Conservation (phyloP, 2,329 filamentous ascomycete species). For the Ceratocystis cacaofunesta region DNA sequence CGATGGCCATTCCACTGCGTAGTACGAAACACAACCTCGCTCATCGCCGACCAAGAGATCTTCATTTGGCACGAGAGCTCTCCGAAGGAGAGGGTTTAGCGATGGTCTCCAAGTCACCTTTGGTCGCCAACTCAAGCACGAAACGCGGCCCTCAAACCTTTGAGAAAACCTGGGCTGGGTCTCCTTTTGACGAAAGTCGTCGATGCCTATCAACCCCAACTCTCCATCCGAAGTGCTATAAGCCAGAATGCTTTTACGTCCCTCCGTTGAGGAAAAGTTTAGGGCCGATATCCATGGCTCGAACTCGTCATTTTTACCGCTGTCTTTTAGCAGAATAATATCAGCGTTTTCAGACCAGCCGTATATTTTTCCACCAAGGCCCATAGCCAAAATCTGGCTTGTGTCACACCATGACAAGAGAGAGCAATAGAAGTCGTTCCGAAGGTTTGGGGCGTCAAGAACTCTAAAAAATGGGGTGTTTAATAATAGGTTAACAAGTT, state of each 20-base stretch:
- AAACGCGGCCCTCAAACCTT: constrained; percentile 61
- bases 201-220: constrained; percentile 56
- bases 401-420: constrained; percentile 70
- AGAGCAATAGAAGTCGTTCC: constrained; percentile 93
- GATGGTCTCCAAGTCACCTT: constrained; percentile 39
- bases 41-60: constrained; percentile 82
- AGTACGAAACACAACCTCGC: constrained; percentile 68
- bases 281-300: constrained; percentile 58
- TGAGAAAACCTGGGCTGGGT: constrained; percentile 33
- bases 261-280: constrained; percentile 72
- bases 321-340: constrained; percentile 40
- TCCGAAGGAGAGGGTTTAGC: constrained; percentile 32
- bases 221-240: constrained; percentile 67
- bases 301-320: constrained; percentile 18
- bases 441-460: constrained; percentile 73
- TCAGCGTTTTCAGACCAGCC: constrained; percentile 70
- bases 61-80: constrained; percentile 49
- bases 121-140: constrained; percentile 71
- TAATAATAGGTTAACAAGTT: neutral
- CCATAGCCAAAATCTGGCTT: constrained; percentile 66
- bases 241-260: constrained; percentile 66
- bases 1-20: constrained; percentile 71
- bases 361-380: constrained; percentile 64
- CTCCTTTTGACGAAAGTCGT: constrained; percentile 38
- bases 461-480: constrained; percentile 36